Evolutionary conservation across 176 grass and related monocot genomes (phyloP), one percentile per base, ranked within the genome.

Genomic region (Aegilops sharonensis): DNA sequence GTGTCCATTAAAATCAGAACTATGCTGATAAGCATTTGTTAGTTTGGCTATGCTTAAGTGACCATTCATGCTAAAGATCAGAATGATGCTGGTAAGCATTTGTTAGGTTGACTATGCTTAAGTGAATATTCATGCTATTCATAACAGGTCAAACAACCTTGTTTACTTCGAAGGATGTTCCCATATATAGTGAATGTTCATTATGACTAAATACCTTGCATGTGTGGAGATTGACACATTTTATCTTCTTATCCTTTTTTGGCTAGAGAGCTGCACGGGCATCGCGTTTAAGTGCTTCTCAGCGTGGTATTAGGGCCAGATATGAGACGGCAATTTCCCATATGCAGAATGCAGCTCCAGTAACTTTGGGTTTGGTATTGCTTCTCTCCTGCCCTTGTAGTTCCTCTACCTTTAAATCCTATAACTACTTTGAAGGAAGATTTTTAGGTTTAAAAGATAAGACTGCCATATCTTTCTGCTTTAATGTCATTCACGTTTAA

Each of bases 211-310:
- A 24, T 24, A 64, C 12, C 12, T 59, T 82, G 74, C 30, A 17
- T 79, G 20, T 85, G 27, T 78, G 85, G 42, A 48, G 75, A 81
- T 35, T 86, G 35, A 84, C 32, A 45, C 82, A 24, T 34, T 83
- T 79, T 75, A 36, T 75, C 32, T 42, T 61, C 45, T 90, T 73
- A 27, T 54, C 40, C 4, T 78, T 42, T 77, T 71, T 81, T 78
- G 36, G 39, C 68, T 84, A 91, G 92, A 89, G 92, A 86, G 74
- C 60, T 81, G 61, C 68, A 74, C 42, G 57, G 29, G 80, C 47
- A 83, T 39, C 75, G 27, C 47, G 71, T 76, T 85, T 76, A 21
- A 83, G 35, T 81, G 45, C 54, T 85, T 35, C 69, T 75, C 81
- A 68, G 73, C 62, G 62, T 86, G 34, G 23, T 54, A 27, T 54